A percentile compares a stretch with the other conserved stretches of the same genome.
Evolutionary conservation across 371 early-diverging fungal genomes (phyloP).

Genomic region (Lichtheimia ramosa): DNA sequence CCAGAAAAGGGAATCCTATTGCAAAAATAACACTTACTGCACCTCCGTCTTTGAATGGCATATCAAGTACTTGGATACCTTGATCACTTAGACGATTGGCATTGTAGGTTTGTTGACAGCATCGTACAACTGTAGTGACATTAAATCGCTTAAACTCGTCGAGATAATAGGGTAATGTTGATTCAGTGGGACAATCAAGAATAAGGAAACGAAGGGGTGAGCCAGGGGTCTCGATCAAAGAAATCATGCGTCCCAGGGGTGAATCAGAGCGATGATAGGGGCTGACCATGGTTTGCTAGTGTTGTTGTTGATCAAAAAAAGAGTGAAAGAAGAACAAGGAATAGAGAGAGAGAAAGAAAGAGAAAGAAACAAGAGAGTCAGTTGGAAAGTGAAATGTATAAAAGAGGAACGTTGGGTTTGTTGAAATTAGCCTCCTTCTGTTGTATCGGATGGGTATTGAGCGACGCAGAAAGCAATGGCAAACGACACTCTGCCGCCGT

Average conservation of each 20-base stretch:
- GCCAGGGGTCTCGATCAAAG: conserved; percentile 55
- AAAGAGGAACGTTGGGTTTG: background rate
- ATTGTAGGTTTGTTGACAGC: conserved; percentile 88
- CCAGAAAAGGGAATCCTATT: background rate
- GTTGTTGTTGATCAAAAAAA: too few species aligned
- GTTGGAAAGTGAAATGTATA: background rate
- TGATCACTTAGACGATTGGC: conserved; percentile 50
- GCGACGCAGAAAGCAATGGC: conserved; percentile 29
- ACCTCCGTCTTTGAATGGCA: conserved; percentile 82
- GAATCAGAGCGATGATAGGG: conserved; percentile 30
- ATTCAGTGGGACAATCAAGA: conserved; percentile 85
- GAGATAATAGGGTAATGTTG: conserved; percentile 73
- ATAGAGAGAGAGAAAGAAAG: conserved; percentile 6
- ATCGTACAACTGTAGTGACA: conserved; percentile 85
- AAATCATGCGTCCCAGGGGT: conserved; percentile 55
- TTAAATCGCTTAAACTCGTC: conserved; percentile 70
- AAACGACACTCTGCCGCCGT: conserved; percentile 31
- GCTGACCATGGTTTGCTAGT: conserved; percentile 27
- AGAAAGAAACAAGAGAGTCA: background rate
- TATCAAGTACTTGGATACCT: conserved; percentile 76
- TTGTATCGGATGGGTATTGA: conserved; percentile 27
- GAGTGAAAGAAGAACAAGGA: conserved; percentile 5
- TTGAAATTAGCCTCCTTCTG: conserved; percentile 30
- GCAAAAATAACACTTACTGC: conserved; percentile 36
- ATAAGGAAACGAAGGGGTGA: conserved; percentile 76